Evolutionary conservation across 177 flowering plant genomes (phyloP).

Genomic region (Telopea speciosissima): DNA sequence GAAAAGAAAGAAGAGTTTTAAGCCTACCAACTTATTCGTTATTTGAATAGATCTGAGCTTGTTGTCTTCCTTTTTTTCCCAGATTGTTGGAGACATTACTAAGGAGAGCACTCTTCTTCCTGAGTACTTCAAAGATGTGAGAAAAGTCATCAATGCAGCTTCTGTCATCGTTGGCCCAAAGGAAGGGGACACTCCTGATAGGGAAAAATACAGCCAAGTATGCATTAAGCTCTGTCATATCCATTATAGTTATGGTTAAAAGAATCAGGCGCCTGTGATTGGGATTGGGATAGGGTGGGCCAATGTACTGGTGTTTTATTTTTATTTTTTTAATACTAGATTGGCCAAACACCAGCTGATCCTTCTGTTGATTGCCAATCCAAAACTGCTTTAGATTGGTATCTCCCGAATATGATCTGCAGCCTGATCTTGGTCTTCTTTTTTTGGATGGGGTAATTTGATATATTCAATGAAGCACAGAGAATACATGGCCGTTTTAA

Average conservation of each 20-base stretch:
- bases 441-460: no score
- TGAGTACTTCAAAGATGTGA: conserved; percentile 83
- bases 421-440: not conserved
- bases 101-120: conserved; percentile 69
- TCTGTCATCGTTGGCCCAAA: conserved; percentile 97
- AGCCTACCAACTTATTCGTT: not conserved
- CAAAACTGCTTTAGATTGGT: no score
- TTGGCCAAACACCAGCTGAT: no score
- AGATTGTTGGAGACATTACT: conserved; percentile 91
- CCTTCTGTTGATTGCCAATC: no score
- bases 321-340: no score
- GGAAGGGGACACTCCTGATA: conserved; percentile 97
- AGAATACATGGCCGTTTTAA: not conserved
- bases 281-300: no score
- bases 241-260: no score
- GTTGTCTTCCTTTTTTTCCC: conserved; percentile 3
- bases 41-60: not conserved
- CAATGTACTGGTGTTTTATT: no score
- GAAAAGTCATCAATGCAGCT: conserved; percentile 76
- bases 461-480: no score
- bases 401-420: no score
- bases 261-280: no score
- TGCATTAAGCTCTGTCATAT: conserved; percentile 2
- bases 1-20: not conserved
- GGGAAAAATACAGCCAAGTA: conserved; percentile 95